Evolutionary conservation across 805 yeast genomes (phyloP).

Genomic region (Cyberlindnera maritima): DNA sequence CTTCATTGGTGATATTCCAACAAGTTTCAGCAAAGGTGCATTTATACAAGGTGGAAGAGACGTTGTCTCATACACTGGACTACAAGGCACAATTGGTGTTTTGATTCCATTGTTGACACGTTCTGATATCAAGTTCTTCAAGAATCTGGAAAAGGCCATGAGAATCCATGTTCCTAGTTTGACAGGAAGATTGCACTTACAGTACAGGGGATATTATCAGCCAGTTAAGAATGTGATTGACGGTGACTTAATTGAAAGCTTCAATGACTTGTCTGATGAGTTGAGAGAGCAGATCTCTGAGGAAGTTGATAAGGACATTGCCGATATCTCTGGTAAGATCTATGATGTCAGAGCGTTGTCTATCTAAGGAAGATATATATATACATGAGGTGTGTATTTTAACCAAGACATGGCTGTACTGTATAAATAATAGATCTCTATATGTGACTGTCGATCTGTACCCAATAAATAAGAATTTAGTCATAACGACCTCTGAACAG

Average conservation of each 20-base stretch:
- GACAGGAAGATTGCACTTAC: slow-evolving; percentile 63
- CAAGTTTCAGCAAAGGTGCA: slow-evolving; percentile 52
- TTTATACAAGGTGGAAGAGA: slow-evolving; percentile 65
- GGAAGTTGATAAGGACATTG: slow-evolving; percentile 43
- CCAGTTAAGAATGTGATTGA: slow-evolving; percentile 78
- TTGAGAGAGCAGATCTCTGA: slow-evolving; percentile 24
- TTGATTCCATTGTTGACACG: slow-evolving; percentile 63
- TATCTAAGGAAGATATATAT: slow-evolving; percentile 3
- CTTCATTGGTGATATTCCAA: slow-evolving; percentile 68
- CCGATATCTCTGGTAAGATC: slow-evolving; percentile 50
- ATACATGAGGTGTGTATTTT: neutral
- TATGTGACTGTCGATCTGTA: too few species aligned
- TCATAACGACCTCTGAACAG: slow-evolving; percentile 48
- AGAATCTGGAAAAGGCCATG: slow-evolving; percentile 49
- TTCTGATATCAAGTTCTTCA: slow-evolving; percentile 59
- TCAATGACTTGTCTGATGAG: slow-evolving; percentile 14
- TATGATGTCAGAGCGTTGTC: slow-evolving; percentile 45
- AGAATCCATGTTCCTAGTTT: slow-evolving; percentile 27
- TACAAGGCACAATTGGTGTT: slow-evolving; percentile 80
- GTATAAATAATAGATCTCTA: neutral
- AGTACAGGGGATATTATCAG: slow-evolving; percentile 75
- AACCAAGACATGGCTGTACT: too few species aligned
- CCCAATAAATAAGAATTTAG: neutral
- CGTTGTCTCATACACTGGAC: slow-evolving; percentile 64
- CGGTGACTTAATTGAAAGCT: slow-evolving; percentile 78